phyloP scores from a whole-genome alignment of 2,329 filamentous ascomycete species.

The Neopestalotiopsis clavispora region DNA sequence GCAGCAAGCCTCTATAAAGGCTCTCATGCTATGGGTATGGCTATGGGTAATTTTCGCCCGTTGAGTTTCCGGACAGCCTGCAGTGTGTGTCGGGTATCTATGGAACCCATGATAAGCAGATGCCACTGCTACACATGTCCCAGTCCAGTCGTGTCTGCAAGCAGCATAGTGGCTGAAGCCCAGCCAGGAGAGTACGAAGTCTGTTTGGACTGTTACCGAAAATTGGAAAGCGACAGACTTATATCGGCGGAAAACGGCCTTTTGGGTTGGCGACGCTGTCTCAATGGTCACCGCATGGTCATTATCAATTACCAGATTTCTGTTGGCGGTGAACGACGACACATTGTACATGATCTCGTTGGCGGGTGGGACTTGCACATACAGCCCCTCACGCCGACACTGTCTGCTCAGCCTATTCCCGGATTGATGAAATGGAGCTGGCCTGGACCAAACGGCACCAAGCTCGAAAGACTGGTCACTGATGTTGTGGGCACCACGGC shows the following conservation, averaged over 20 bases:
- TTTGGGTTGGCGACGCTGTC: slow-evolving; percentile 83
- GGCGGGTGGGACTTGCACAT: slow-evolving; percentile 75
- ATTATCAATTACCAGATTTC: slow-evolving; percentile 76
- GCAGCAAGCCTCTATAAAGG: slow-evolving; percentile 54
- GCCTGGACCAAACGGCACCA: slow-evolving; percentile 43
- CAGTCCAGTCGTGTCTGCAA: slow-evolving; percentile 50
- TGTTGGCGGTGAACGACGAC: slow-evolving; percentile 68
- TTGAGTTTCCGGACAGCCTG: slow-evolving; percentile 77
- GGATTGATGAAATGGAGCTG: slow-evolving; percentile 58
- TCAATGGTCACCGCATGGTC: slow-evolving; percentile 82
- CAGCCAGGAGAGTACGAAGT: slow-evolving; percentile 82
- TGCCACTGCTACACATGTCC: slow-evolving; percentile 83
- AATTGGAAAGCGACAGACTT: slow-evolving; percentile 64
- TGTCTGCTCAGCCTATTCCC: slow-evolving; percentile 33
- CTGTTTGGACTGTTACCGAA: slow-evolving; percentile 78
- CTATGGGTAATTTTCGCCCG: slow-evolving; percentile 64
- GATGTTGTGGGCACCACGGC: slow-evolving; percentile 53
- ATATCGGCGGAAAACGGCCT: slow-evolving; percentile 78
- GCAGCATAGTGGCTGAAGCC: slow-evolving; percentile 49
- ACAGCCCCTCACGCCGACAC: slow-evolving; percentile 49
- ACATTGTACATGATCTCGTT: slow-evolving; percentile 74
- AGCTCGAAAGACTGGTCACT: slow-evolving; percentile 53
- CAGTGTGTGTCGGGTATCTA: slow-evolving; percentile 76
- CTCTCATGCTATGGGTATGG: slow-evolving; percentile 49
- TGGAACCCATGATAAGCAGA: slow-evolving; percentile 70